Conservation (phyloP, 345 rosid genomes). For the Combretum micranthum region DNA sequence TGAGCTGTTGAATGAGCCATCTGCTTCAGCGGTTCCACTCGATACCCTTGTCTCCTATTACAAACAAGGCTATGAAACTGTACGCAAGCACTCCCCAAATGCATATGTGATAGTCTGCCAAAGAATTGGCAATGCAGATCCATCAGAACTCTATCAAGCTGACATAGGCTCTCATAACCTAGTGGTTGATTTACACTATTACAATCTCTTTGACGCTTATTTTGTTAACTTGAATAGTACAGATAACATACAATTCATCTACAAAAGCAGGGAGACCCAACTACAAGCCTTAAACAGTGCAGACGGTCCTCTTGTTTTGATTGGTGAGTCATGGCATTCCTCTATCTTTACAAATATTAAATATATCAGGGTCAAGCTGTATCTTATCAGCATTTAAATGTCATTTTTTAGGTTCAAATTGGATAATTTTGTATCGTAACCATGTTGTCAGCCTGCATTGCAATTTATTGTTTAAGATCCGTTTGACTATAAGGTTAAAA, state of each 20-base stretch:
- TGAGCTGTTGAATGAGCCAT: conserved; percentile 71
- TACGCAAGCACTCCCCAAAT: conserved; percentile 42
- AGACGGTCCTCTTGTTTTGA: conserved; percentile 52
- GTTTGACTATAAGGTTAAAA: too few relatives aligned
- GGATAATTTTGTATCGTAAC: too few relatives aligned
- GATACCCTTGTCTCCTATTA: conserved; percentile 50
- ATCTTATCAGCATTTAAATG: too few relatives aligned
- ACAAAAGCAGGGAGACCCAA: conserved; percentile 49
- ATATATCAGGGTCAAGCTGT: too few relatives aligned
- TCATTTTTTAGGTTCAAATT: too few relatives aligned
- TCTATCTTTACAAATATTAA: too few relatives aligned
- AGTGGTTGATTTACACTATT: conserved; percentile 72
- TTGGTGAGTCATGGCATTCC: conserved; percentile 27
- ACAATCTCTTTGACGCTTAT: conserved; percentile 57
- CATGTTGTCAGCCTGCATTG: too few relatives aligned
- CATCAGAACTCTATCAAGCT: conserved; percentile 57
- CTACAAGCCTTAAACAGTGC: conserved; percentile 38
- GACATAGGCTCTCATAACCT: conserved; percentile 44
- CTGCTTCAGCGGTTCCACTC: conserved; percentile 48
- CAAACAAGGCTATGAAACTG: conserved; percentile 52
- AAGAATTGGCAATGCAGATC: conserved; percentile 73
- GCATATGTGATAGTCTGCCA: conserved; percentile 67
- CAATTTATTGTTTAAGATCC: too few relatives aligned
- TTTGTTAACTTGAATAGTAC: conserved; percentile 44
- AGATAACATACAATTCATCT: conserved; percentile 46